Base-by-base conservation (phyloP, 1,284 basidiomycete species). In the Ustilago curta region DNA sequence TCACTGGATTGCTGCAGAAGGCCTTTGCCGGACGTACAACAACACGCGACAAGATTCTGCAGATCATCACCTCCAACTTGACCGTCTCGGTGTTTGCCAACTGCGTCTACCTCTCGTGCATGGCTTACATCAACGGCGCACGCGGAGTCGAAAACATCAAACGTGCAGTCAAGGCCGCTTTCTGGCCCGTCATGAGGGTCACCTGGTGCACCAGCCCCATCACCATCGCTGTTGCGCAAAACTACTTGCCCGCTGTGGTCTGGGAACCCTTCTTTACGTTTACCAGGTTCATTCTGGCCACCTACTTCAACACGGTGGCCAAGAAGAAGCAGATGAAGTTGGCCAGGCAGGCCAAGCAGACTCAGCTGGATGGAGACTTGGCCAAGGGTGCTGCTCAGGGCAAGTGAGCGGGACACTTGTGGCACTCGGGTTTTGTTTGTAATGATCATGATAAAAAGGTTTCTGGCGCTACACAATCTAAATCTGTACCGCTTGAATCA, bases 81-180 rank as follows among this genome's bases (percentile, higher is more conserved):
- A 85, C 94, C 70, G 86, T 93, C 58, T 89, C 92, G 19, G 93
- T 94, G 9, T 89, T 94, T 63, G 91, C 92, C 83, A 89, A 91
- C 49, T 48, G 31, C 88, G 88, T 88, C 27, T 89, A 91, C 85
- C 87, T 95, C 52, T 87, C 90, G 0, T 92, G 90, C 49, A 92
- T 94, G 90, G 92, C 93, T 6, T 86, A 94, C 53, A 93, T 96
- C 76, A 92, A 91, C 76, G 94, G 94, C 44, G 92, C 92, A 14
- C 89, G 88, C 76, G 89, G 90, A 2, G 76, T 88, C 8, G 88
- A 90, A 40, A 90, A 91, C 39, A 87, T 95, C 58, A 79, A 89
- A 53, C 89, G 88, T 76, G 91, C 92, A 0, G 89, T 95, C 59
- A 91, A 90, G 84, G 88, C 87, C 37, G 91, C 91, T 32, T 93